Evolutionary conservation across 2,329 filamentous ascomycete species (phyloP), one percentile per base, ranked within the genome.

Genomic region (Hymenoscyphus salicellus): DNA sequence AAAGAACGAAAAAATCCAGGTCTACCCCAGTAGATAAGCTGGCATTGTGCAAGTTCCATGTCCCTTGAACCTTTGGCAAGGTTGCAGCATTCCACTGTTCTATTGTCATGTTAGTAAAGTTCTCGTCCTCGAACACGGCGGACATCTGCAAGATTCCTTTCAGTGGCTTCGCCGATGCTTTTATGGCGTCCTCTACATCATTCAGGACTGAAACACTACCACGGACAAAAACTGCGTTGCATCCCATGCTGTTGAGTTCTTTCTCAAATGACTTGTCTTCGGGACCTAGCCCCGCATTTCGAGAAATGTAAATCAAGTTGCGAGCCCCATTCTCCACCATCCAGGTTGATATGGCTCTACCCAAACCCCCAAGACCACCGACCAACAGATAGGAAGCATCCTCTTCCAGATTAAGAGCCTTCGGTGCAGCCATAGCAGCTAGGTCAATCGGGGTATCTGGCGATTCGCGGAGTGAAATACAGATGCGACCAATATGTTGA

Each of bases 401-500:
- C n/a, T 6, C 16, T 16, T 52, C 17, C 4, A 63, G 28, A 3
- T 32, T 52, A 1, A 46, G 38, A n/a, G 33, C 16, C 20, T 43
- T 62, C 14, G 52, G 30, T 7, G 32, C 23, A 11, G 32, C 32
- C 7, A 36, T 28, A 14, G 52, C 38, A 14, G 30, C 33, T 6
- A 59, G 20, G 10, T 59, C 55, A n/a, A 65, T n/a, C 6, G 23
- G 58, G 4, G 23, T 28, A 43, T 43, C 46, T 14, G 16, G 26
- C 14, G 28, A 14, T 30, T 55, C n/a, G 3, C 20, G 63, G 10
- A 63, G 49, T 0, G 59, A 69, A 2, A 78, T 60, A 8, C 79
- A 72, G 8, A 80, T 74, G 59, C 81, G 81, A 0, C 79, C 80
- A 8, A 79, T 74, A 60, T 80, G 79, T 1, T 75, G 68, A 0